Conservation (phyloP, 139 green algal species). For the Choricystis sp. region DNA sequence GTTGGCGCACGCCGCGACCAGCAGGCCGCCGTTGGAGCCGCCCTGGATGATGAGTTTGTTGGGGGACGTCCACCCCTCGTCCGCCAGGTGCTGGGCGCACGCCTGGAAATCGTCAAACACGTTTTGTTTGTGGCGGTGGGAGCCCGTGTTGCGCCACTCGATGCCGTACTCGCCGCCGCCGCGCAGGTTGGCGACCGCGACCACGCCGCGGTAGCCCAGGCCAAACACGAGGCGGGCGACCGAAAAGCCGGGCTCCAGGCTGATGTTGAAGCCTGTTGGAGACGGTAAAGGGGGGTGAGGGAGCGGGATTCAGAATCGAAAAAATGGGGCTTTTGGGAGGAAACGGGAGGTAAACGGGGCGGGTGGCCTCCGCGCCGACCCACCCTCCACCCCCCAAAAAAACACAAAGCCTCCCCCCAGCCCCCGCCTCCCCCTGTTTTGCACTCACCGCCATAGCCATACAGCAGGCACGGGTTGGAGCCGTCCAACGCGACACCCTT, state of each 20-base stretch:
- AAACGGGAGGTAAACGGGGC: too few species aligned
- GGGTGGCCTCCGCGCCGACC: too few species aligned
- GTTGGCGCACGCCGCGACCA: constrained; percentile 83
- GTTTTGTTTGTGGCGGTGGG: constrained; percentile 66
- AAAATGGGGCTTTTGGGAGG: too few species aligned
- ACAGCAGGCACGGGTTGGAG: constrained; percentile 65
- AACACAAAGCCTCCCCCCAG: too few species aligned
- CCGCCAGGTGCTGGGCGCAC: constrained; percentile 54
- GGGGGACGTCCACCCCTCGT: constrained; percentile 33
- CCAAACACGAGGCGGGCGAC: constrained; percentile 37
- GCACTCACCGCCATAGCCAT: constrained; percentile 54
- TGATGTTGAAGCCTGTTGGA: constrained; percentile 90
- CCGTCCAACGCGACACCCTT: constrained; percentile 44
- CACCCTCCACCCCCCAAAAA: too few species aligned
- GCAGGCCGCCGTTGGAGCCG: constrained; percentile 77
- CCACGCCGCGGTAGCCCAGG: constrained; percentile 41
- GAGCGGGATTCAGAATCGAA: too few species aligned
- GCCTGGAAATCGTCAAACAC: constrained; percentile 73
- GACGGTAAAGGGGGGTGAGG: too few species aligned
- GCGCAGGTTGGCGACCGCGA: constrained; percentile 56
- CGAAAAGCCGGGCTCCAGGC: constrained; percentile 62
- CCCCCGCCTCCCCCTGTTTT: too few species aligned
- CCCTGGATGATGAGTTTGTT: constrained; percentile 62
- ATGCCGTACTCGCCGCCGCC: constrained; percentile 84
- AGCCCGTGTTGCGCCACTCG: constrained; percentile 67